These are phyloP conservation scores for Cystobasidium pallidum DNA, from an alignment of 1,284 basidiomycete species.

Conservation along the genomic window DNA sequence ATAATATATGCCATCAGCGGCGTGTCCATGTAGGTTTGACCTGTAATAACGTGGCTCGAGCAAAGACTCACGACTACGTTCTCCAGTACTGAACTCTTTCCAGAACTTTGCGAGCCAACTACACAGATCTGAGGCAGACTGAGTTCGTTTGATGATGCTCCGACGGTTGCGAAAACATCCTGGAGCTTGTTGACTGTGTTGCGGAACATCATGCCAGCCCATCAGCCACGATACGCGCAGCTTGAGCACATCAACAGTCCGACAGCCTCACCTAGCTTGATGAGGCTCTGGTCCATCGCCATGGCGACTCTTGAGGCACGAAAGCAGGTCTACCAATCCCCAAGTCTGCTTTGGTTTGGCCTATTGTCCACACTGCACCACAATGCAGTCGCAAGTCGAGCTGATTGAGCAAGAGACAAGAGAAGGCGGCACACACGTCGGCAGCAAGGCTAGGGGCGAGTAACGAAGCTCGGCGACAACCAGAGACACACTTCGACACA, in stretches of 20 bases:
- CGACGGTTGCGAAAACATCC: slow-evolving; percentile 62
- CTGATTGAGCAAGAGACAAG: neutral
- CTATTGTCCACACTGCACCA: neutral
- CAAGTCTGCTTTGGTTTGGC: neutral
- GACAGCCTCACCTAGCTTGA: slow-evolving; percentile 23
- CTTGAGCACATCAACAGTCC: neutral
- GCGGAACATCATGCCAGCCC: neutral
- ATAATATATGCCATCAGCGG: neutral
- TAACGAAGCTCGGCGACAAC: neutral
- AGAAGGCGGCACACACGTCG: neutral
- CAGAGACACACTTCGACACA: no score
- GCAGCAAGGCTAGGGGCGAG: neutral
- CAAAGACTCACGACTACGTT: slow-evolving; percentile 3
- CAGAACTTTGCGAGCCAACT: slow-evolving; percentile 62
- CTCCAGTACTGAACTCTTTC: slow-evolving; percentile 49
- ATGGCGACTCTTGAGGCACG: neutral
- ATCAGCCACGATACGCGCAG: slow-evolving; percentile 12
- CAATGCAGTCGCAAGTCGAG: neutral
- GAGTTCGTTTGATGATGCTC: slow-evolving; percentile 58
- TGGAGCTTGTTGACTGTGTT: slow-evolving; percentile 55
- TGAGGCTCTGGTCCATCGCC: slow-evolving; percentile 42
- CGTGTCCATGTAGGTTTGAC: neutral
- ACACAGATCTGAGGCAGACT: slow-evolving; percentile 61
- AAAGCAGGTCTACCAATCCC: neutral
- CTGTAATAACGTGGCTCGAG: neutral